Evolutionary conservation across 129 eudicot species (phyloP), one percentile per base, ranked within the genome.

Genomic region (Flaveria bidentis): DNA sequence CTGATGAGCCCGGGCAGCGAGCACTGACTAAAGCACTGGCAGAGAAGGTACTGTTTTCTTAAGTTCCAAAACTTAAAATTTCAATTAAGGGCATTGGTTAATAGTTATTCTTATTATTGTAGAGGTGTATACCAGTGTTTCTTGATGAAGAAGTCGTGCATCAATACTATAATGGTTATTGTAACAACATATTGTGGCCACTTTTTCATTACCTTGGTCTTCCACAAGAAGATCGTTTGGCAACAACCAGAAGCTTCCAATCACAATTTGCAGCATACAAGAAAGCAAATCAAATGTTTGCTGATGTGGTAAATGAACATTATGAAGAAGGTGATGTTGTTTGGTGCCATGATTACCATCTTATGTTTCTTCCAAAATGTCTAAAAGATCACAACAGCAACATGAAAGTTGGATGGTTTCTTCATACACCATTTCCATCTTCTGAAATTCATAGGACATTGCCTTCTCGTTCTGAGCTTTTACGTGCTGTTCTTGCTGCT

Each of bases 381-480:
- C 76, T 94, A 2, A 94, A 94, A 76, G 90, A 83, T 56, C 81
- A 86, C 71, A 89, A 94, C 73, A 91, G 89, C 65, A 80, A 85
- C 60, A 94, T 94, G 98, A 94, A 94, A 84, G 98, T 94, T 30
- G 98, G 98, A 11, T 94, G 97, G 97, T 94, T 94, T 85, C 96
- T 94, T 65, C 98, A 94, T 73, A 94, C 97, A 26, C 98, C 97
- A 2, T 94, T 94, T 76, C 98, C 98, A 28, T 94, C 98, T 26
- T 90, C 97, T 39, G 98, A 93, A 85, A 93, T 93, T 70, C 98
- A 90, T 79, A 89, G 98, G 81, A 93, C 97, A 39, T 80, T 93
- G 84, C 98, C 98, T 28, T 93, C 98, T 74, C 96, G 98, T 9
- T 85, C 93, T 11, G 98, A 93, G 80, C 88, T 93, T 53, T 81